phyloP scores from a whole-genome alignment of 768 basidiomycete genomes.

The Leccinum variicolor region DNA sequence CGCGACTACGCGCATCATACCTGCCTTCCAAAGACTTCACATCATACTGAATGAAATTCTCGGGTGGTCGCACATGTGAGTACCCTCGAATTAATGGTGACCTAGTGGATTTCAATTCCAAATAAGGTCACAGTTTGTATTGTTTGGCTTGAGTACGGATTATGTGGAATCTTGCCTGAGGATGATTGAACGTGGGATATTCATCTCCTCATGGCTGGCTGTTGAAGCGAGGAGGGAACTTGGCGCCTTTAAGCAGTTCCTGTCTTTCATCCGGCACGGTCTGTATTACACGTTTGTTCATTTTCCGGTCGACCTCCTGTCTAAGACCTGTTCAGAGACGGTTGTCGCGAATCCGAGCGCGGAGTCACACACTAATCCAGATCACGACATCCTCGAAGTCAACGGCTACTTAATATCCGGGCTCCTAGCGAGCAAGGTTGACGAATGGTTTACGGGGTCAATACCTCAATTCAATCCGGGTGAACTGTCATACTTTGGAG shows the following conservation, averaged over 20 bases:
- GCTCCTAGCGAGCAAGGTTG: constrained; percentile 63
- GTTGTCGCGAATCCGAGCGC: constrained; percentile 47
- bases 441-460: constrained; percentile 77
- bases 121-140: constrained; percentile 51
- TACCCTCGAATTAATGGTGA: constrained; percentile 18
- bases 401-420: constrained; percentile 77
- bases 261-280: constrained; percentile 77
- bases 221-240: constrained; percentile 64
- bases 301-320: constrained; percentile 11
- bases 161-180: constrained; percentile 53
- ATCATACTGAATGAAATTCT: constrained; percentile 73
- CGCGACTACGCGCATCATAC: constrained; percentile 64
- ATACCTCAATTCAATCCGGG: constrained; percentile 32
- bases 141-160: constrained; percentile 51
- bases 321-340: constrained; percentile 38
- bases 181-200: constrained; percentile 53
- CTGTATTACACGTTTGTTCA: constrained; percentile 21
- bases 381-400: constrained; percentile 74
- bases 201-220: constrained; percentile 67
- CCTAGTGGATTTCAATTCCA: constrained; percentile 9
- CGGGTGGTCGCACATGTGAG: constrained; percentile 75
- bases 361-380: constrained; percentile 47
- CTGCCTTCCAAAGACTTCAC: constrained; percentile 74
- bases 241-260: constrained; percentile 72
- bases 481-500: constrained; percentile 27